Evolutionary conservation across 1,139 yeast genomes (phyloP).

Genomic region (Debaryomyces sp.): DNA sequence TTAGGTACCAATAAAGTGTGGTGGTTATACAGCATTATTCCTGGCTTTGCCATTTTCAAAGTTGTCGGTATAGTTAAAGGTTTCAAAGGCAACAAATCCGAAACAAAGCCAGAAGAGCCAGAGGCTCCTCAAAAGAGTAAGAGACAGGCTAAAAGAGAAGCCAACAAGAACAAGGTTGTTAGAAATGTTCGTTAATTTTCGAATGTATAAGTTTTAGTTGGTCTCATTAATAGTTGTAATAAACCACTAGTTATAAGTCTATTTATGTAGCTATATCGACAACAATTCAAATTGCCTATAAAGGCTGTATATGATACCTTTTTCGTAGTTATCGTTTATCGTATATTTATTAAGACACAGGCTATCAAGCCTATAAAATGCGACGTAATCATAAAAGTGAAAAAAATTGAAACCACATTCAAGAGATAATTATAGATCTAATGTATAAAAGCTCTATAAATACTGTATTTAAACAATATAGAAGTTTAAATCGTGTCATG

Average conservation of each 20-base stretch:
- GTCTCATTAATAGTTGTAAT: background rate
- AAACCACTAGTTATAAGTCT: background rate
- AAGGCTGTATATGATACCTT: background rate
- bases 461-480: background rate
- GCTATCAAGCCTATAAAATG: background rate
- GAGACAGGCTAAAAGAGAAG: conserved; percentile 52
- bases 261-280: background rate
- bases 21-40: conserved; percentile 52
- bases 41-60: conserved; percentile 61
- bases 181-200: conserved; percentile 25
- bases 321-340: background rate
- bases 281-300: background rate
- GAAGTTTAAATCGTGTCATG: conserved; percentile 1
- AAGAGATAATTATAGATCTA: background rate
- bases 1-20: conserved; percentile 65
- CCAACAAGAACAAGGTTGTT: conserved; percentile 43
- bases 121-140: conserved; percentile 37
- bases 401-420: background rate
- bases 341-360: background rate
- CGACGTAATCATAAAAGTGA: background rate
- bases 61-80: conserved; percentile 31
- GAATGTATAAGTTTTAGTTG: background rate
- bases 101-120: conserved; percentile 14
- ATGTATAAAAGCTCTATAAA: background rate
- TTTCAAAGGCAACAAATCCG: conserved; percentile 19